Evolutionary conservation across 441 rosid species (phyloP), one percentile per base, ranked within the genome.

Genomic region (Aquilaria agallochum): DNA sequence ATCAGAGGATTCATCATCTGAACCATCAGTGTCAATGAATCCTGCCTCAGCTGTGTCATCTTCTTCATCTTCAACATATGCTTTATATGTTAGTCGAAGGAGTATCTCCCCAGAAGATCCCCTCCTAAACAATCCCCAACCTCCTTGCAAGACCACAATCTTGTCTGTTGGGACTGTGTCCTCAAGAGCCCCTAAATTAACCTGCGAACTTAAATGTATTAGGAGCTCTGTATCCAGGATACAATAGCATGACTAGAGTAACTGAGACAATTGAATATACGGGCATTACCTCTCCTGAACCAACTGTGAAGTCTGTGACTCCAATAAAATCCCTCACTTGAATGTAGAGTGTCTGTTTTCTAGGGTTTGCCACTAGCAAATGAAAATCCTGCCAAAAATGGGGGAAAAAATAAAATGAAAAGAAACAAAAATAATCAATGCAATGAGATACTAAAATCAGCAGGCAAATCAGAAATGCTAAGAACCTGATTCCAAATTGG

Each of bases 401-500:
- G 27, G 27, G 1, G 1, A 20, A 20, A 59, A 45, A 56, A 72
- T 55, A 59, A 60, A 40, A 33, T 11, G 59, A 58, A 53, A 12
- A 63, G 54, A 47, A 32, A 55, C 58, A 12, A 3, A 48, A 8
- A 32, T n/a, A 54, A 50, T 44, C 57, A 58, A 59, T 15, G 47
- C 31, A 56, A 64, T 20, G 12, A 7, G 13, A 62, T 55, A 55
- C 4, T 55, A 68, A 70, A 64, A 58, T 56, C 6, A 36, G 11
- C 6, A 50, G 12, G 48, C 14, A 45, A 69, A 68, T 49, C 45
- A 61, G 40, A 67, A 53, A 67, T 10, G 34, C 9, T 11, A 53
- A 55, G 53, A 67, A 94, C 97, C 92, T 94, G 99, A 79, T 94
- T 94, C 99, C 99, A 91, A 63, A 94, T 94, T 49, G 97, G 99